Evolutionary conservation across 2,329 filamentous ascomycete species (phyloP).

Genomic region (Cytospora leucostoma): DNA sequence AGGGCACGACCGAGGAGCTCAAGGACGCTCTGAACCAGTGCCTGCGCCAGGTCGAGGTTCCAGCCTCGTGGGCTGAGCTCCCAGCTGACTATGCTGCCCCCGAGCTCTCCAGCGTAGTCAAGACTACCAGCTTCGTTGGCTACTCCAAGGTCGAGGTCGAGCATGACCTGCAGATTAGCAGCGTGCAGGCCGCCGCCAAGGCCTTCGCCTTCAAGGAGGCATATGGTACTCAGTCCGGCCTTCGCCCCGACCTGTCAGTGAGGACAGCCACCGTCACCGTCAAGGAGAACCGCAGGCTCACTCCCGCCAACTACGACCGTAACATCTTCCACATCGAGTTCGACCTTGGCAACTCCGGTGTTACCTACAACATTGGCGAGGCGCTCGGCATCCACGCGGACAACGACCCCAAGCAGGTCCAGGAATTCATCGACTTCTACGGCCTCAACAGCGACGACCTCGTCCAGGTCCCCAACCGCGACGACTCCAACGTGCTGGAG

Average conservation of each 20-base stretch:
- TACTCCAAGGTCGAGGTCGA: constrained; percentile 78
- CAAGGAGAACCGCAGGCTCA: constrained; percentile 93
- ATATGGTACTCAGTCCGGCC: constrained; percentile 69
- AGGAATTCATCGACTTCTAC: constrained; percentile 87
- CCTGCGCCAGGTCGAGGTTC: constrained; percentile 73
- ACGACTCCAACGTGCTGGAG: constrained; percentile 73
- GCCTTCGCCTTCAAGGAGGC: constrained; percentile 93
- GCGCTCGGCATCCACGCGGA: constrained; percentile 95
- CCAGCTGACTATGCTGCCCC: constrained; percentile 58
- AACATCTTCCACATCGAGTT: constrained; percentile 99
- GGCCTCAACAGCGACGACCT: constrained; percentile 79
- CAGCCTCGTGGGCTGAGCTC: constrained; percentile 76
- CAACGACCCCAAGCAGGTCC: constrained; percentile 78
- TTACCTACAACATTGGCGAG: constrained; percentile 96
- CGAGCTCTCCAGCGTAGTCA: constrained; percentile 64
- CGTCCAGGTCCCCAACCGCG: constrained; percentile 87
- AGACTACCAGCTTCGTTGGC: constrained; percentile 77
- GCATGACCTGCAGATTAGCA: constrained; percentile 62
- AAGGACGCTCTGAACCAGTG: constrained; percentile 69
- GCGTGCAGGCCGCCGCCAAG: constrained; percentile 85
- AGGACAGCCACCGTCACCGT: constrained; percentile 88
- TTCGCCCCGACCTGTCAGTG: constrained; percentile 83
- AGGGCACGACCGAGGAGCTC: constrained; percentile 54
- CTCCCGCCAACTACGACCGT: constrained; percentile 84
- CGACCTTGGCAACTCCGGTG: constrained; percentile 84